These are phyloP conservation scores for Xylariaceae sp. DNA, from an alignment of 2,329 filamentous ascomycete genomes.

Conservation along the genomic window DNA sequence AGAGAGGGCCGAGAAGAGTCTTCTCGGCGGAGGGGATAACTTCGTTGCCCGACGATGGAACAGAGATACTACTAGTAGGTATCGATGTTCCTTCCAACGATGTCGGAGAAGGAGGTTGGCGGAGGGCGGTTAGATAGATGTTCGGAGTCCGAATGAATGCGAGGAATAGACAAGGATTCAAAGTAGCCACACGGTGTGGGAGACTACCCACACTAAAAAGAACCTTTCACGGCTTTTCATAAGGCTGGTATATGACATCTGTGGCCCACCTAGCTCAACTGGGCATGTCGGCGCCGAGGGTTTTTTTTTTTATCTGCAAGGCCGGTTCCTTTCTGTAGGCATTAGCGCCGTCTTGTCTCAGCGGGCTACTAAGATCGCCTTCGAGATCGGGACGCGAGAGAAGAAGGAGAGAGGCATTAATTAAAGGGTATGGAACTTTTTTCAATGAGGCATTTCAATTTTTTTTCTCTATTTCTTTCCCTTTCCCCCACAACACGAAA, in stretches of 20 bases:
- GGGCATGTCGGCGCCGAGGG: no score
- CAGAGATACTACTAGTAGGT: constrained; percentile 1
- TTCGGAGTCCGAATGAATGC: constrained; percentile 14
- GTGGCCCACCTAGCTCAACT: no score
- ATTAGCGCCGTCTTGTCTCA: background rate
- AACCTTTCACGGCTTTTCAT: constrained; percentile 1
- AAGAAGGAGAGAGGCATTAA: background rate
- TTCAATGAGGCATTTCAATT: background rate
- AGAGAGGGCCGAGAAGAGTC: no score
- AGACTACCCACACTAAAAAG: background rate
- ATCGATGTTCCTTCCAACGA: background rate
- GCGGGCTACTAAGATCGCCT: background rate
- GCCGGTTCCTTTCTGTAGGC: background rate
- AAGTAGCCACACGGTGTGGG: constrained; percentile 4
- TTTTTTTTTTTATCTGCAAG: background rate
- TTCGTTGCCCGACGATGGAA: background rate
- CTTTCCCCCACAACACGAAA: background rate
- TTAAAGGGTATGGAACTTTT: background rate
- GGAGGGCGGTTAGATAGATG: background rate
- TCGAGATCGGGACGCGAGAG: background rate
- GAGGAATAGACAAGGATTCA: background rate
- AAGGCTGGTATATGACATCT: constrained; percentile 13
- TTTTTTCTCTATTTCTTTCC: background rate
- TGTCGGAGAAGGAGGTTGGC: constrained; percentile 12
- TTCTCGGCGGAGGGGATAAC: background rate